A percentile compares a stretch with the other conserved stretches of the same genome.
Evolutionary conservation across 345 rosid species (phyloP).

Genomic region (Gossypium raimondii): DNA sequence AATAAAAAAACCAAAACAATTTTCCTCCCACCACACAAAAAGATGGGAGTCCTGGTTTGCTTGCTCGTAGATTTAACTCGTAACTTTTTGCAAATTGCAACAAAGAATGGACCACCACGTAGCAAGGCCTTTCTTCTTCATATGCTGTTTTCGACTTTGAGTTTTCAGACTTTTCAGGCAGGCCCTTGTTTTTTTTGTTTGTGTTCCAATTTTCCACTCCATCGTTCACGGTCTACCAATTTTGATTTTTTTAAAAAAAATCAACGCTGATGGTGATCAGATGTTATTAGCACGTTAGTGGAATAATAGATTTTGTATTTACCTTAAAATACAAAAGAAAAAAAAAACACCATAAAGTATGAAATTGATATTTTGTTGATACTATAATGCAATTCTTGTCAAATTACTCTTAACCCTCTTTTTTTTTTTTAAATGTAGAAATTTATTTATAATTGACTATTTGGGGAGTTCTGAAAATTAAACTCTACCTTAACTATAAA

Average conservation of each 20-base stretch:
- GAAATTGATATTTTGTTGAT: background rate
- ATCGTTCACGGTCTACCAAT: background rate
- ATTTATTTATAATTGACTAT: background rate
- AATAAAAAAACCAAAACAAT: too few relatives aligned
- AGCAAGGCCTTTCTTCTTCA: background rate
- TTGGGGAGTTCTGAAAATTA: background rate
- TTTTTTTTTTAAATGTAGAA: background rate
- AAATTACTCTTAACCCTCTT: background rate
- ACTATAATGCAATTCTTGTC: background rate
- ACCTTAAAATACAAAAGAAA: background rate
- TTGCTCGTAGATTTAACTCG: background rate
- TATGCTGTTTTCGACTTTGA: too few relatives aligned
- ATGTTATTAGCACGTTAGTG: background rate
- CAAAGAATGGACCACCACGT: background rate
- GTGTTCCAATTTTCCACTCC: background rate
- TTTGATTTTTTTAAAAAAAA: background rate
- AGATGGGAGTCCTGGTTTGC: background rate
- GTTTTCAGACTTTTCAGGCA: background rate
- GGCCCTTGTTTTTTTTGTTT: background rate
- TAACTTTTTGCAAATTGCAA: background rate
- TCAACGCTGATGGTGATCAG: background rate
- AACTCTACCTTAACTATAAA: background rate
- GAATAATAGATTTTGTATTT: background rate
- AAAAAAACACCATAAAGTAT: background rate
- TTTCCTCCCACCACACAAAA: background rate